Evolutionary conservation across 495 filamentous ascomycete genomes (phyloP).

Genomic region (Neurospora sp.): DNA sequence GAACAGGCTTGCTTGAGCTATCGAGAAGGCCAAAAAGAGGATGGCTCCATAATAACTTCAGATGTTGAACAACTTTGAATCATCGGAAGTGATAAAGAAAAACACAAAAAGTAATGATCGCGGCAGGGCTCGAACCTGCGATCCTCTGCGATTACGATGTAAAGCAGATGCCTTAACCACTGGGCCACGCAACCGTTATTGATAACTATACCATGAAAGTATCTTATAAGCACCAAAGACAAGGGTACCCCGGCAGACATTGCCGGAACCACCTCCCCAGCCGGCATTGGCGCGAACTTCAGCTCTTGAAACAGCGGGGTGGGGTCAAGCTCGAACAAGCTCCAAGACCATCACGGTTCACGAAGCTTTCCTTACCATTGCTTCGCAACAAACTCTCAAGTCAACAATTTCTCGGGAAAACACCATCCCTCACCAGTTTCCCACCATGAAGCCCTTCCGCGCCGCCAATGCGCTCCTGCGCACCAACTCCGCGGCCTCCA

Average conservation of each 20-base stretch:
- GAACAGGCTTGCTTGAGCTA: too few relatives aligned
- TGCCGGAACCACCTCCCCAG: neutral
- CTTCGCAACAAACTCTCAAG: neutral
- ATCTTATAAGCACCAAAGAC: neutral
- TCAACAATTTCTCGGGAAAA: neutral
- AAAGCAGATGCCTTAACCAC: constrained; percentile 35
- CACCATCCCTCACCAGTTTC: neutral
- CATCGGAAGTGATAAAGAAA: neutral
- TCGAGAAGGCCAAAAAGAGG: neutral
- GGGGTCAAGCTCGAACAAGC: neutral
- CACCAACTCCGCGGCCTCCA: neutral
- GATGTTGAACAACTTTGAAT: neutral
- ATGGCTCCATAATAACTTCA: neutral
- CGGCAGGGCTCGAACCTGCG: constrained; percentile 43
- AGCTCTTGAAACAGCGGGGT: neutral
- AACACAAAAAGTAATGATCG: constrained; percentile 26
- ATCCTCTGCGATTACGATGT: constrained; percentile 31
- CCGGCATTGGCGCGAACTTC: neutral
- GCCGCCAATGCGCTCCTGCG: constrained; percentile 15
- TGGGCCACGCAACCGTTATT: constrained; percentile 25
- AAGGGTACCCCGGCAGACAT: neutral
- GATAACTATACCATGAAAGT: accelerated
- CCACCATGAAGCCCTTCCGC: constrained; percentile 14
- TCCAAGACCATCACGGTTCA: neutral
- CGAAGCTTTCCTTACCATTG: neutral